phyloP scores from a whole-genome alignment of 2,329 filamentous ascomycete genomes.

The Alternaria sp. region DNA sequence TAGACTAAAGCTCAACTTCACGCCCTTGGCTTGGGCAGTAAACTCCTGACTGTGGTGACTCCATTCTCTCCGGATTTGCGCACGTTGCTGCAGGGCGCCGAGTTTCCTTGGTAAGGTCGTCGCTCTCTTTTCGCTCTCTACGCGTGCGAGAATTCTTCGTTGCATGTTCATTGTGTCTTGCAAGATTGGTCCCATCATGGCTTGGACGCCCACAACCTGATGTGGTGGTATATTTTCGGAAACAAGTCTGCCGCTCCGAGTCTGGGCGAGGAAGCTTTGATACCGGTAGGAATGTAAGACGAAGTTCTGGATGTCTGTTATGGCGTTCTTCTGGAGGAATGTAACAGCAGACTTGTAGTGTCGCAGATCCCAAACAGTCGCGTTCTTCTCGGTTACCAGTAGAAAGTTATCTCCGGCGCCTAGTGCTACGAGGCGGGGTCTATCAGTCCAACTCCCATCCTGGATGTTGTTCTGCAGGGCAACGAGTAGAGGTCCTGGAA shows the following conservation, averaged over 20 bases:
- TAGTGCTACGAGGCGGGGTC: conserved; percentile 40
- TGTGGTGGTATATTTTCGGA: conserved; percentile 37
- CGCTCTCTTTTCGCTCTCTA: conserved; percentile 10
- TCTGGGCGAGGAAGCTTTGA: conserved; percentile 34
- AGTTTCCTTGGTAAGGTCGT: conserved; percentile 7
- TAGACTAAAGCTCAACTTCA: conserved; percentile 40
- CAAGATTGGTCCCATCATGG: conserved; percentile 26
- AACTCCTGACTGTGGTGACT: conserved; percentile 32
- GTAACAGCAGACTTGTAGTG: conserved; percentile 27
- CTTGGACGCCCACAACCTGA: conserved; percentile 21
- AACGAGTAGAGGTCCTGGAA: conserved; percentile 30
- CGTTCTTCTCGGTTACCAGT: conserved; percentile 37
- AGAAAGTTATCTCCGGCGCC: conserved; percentile 39
- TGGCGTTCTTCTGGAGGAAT: conserved; percentile 26
- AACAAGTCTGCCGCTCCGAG: conserved; percentile 29
- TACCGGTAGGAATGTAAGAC: conserved; percentile 42
- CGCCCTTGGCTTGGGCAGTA: conserved; percentile 29
- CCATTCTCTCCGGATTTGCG: conserved; percentile 35
- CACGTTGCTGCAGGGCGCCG: conserved; percentile 28
- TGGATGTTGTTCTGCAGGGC: conserved; percentile 37
- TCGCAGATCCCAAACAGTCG: conserved; percentile 36
- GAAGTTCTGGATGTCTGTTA: conserved; percentile 29
- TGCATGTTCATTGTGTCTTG: conserved; percentile 21
- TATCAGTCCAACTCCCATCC: conserved; percentile 38
- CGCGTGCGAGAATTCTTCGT: conserved; percentile 1